Evolutionary conservation across 331 rosid genomes (phyloP), one percentile per base, ranked within the genome.

Genomic region (Prunus yedoensis): DNA sequence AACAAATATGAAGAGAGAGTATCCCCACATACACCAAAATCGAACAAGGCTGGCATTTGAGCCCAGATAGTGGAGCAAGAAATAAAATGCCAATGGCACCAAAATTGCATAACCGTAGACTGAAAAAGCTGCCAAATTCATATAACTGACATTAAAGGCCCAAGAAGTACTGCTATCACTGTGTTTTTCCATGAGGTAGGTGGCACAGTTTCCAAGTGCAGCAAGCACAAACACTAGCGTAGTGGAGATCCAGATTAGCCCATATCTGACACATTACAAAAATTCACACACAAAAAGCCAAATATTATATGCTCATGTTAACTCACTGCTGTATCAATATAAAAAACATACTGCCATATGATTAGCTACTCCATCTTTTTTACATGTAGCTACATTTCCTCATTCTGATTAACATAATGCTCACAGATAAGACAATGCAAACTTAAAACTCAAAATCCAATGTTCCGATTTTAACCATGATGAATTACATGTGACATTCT

Each of bases 11-110:
- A 91, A 79, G 76, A 95, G 96, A 78, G 99, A 95, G 86, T 95
- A 95, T 57, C 98, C 99, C 99, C 99, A 95, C 96, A 95, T 83
- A 81, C 98, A 95, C 99, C 99, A 95, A 80, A 91, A 88, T 50
- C 80, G 87, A 70, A 92, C 66, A 73, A 95, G 97, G 84, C 83
- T 91, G 45, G 94, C 83, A 73, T 82, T 88, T 57, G 98, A 74
- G 71, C 99, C 99, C 90, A 91, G 56, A 72, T 95, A 92, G 75
- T 87, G 94, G 25, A 95, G 96, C 87, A 85, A 80, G 84, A 95
- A 92, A 77, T 87, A 95, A 83, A 88, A 95, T 54, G 94, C 96
- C 88, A 89, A 53, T 12, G 99, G 99, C 71, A 95, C 97, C 85
- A 85, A 81, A 60, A 89, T 78, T 68, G 91, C 88, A 78, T 92